phyloP scores from a whole-genome alignment of 2,329 filamentous ascomycete species.

The Exophiala bonariae region DNA sequence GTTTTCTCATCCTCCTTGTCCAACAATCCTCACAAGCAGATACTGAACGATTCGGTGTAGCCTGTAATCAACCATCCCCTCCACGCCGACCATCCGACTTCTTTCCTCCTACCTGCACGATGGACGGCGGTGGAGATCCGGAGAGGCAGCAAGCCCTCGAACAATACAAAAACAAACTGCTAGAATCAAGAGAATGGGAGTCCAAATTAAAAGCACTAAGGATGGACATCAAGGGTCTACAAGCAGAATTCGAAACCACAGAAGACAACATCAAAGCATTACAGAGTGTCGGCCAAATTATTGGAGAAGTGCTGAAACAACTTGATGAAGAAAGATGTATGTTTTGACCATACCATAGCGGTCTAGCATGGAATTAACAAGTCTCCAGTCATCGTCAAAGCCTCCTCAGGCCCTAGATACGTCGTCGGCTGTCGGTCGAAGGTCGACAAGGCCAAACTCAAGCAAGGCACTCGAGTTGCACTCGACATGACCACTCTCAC shows the following conservation, averaged over 20 bases:
- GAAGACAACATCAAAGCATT: conserved; percentile 99
- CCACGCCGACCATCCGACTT: not conserved
- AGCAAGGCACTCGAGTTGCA: conserved; percentile 96
- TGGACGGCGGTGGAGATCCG: conserved; percentile 44
- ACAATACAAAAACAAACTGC: conserved; percentile 75
- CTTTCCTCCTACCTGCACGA: conserved; percentile 15
- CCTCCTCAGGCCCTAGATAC: conserved; percentile 93
- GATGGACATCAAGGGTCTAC: conserved; percentile 91
- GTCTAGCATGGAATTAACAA: conserved; percentile 7
- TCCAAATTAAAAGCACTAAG: conserved; percentile 93
- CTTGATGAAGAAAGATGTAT: conserved; percentile 97
- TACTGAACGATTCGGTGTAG: not conserved
- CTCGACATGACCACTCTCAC: conserved; percentile 99
- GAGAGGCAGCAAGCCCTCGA: conserved; percentile 69
- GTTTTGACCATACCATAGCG: conserved; percentile 36
- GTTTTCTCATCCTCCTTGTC: not conserved
- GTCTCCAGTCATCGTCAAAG: conserved; percentile 92
- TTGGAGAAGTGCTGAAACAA: conserved; percentile 98
- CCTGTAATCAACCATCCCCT: not conserved
- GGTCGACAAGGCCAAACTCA: conserved; percentile 94
- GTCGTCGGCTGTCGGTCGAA: conserved; percentile 98
- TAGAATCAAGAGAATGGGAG: conserved; percentile 98
- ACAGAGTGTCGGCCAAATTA: conserved; percentile 98
- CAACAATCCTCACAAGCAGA: not conserved
- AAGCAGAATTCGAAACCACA: conserved; percentile 93